Conservation (phyloP, 257 asterid species). For the Nicotiana undulata region DNA sequence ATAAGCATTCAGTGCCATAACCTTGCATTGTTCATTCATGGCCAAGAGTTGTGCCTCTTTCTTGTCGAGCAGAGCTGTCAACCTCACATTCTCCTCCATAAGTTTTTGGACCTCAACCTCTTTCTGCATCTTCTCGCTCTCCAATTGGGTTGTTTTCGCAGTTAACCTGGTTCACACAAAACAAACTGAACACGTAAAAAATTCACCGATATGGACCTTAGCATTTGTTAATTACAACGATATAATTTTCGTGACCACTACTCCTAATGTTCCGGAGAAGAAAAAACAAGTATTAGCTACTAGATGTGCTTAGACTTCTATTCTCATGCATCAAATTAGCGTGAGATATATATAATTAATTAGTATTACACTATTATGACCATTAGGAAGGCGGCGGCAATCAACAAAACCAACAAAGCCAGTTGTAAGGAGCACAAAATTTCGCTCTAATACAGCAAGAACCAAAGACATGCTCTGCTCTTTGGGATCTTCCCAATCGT, state of each 20-base stretch:
- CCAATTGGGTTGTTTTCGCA: constrained; percentile 72
- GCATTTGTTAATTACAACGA: neutral
- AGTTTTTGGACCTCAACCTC: constrained; percentile 88
- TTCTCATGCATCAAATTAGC: neutral
- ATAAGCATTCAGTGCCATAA: constrained; percentile 76
- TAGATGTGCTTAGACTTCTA: neutral
- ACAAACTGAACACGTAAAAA: constrained; percentile 8
- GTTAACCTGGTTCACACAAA: constrained; percentile 51
- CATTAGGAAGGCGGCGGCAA: neutral
- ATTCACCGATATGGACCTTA: neutral
- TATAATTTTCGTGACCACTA: neutral
- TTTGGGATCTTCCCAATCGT: neutral
- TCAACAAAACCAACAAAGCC: neutral
- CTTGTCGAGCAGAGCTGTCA: constrained; percentile 74
- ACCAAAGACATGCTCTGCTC: neutral
- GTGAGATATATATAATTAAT: neutral
- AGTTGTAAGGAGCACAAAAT: neutral
- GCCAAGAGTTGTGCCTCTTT: constrained; percentile 98
- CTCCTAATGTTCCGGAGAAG: neutral
- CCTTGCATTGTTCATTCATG: constrained; percentile 97
- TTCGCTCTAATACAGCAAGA: neutral
- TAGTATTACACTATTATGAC: neutral
- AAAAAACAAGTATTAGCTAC: neutral
- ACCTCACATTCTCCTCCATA: constrained; percentile 84
- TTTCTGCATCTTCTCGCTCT: constrained; percentile 86